Base-by-base conservation (phyloP, 2,329 filamentous ascomycete genomes). In the Fusarium coffeatum region DNA sequence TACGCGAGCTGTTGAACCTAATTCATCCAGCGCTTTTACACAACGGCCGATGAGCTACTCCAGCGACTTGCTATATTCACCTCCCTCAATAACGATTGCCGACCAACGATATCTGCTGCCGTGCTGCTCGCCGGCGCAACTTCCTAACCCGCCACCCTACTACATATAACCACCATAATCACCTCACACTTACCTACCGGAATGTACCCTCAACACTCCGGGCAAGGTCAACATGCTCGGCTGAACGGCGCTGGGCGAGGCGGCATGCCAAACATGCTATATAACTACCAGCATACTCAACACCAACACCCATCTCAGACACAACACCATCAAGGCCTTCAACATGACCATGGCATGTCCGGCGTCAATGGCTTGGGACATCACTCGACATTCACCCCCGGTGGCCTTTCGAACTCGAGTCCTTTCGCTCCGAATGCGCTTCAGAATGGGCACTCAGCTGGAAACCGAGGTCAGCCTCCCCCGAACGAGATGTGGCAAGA, bases 401-500 rank as follows among this genome's bases (percentile, higher is more conserved):
- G 76, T 6, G 76, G 90, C 34, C 83, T 93, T 69, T 86, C 89
- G 8, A 92, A 86, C 72, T 86, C 89, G 34, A 89, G 89, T 55
- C 85, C 87, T 11, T 90, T 89, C 74, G 85, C 84, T 18, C 80
- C 84, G 12, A 84, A 78, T 68, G 82, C 79, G 63, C 79, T 90
- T 32, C 86, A 88, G 57, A 90, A 90, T 74, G 88, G 88, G 37
- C 87, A 89, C 58, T 76, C 81, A 9, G 78, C 80, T 18, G 82
- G 81, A 50, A 79, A 84, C 20, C 81, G 88, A 51, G 82, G 80
- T 32, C 87, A 88, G 68, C 80, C 80, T 27, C 86, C 86, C 58
- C 85, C 83, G 58, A 89, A 82, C 68, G 89, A 90, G 73, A 92
- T 97, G 80, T 98, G 94, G 94, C 90, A 91, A 69, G 91, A 96